Evolutionary conservation across 2,329 filamentous ascomycete species (phyloP).

Genomic region (Fusarium sp.): DNA sequence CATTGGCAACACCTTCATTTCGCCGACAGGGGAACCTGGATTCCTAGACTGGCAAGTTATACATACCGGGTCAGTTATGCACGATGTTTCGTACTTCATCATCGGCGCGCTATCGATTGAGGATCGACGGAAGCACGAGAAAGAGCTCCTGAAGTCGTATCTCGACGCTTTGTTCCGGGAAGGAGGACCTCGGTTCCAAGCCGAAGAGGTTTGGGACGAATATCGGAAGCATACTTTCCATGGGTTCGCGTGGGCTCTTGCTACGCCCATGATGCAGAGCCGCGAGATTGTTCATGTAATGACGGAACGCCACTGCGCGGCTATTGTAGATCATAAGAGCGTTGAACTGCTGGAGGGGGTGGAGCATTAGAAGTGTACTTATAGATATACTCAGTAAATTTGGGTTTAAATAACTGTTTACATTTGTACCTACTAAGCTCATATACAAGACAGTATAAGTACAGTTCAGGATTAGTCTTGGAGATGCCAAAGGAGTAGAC

Average conservation of each 20-base stretch:
- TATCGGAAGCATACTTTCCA: constrained; percentile 21
- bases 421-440: not conserved
- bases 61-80: constrained; percentile 19
- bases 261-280: constrained; percentile 26
- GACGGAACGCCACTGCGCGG: constrained; percentile 12
- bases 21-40: not conserved
- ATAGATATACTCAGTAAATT: not conserved
- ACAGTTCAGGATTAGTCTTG: not conserved
- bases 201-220: constrained; percentile 15
- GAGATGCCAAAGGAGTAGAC: not conserved
- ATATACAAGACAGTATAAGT: not conserved
- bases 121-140: not conserved
- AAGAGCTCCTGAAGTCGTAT: constrained; percentile 4
- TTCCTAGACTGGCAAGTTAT: constrained; percentile 30
- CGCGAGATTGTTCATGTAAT: constrained; percentile 22
- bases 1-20: constrained; percentile 19
- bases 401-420: too few species aligned
- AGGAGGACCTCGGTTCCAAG: not conserved
- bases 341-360: constrained; percentile 12
- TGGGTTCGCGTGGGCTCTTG: constrained; percentile 27
- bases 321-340: constrained; percentile 30
- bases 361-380: not conserved
- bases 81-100: constrained; percentile 23
- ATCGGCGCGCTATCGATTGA: constrained; percentile 6
- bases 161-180: not conserved